A percentile compares a stretch with the other conserved stretches of the same genome.
phyloP scores from a whole-genome alignment of 192 early-diverging fungal genomes.

The Umbelopsis sp. region DNA sequence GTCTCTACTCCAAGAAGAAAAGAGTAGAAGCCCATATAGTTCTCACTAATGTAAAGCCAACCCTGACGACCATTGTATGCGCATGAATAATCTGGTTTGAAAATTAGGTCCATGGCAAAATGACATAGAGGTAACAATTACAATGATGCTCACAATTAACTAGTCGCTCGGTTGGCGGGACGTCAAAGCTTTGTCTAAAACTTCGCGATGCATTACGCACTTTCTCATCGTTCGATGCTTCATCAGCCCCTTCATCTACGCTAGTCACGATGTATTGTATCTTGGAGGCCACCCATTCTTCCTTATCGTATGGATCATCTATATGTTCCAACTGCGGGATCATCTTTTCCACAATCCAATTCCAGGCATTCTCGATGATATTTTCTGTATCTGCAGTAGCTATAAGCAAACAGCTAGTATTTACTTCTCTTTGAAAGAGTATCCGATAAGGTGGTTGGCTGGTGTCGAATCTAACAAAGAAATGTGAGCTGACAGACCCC shows the following conservation, averaged over 20 bases:
- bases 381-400: constrained; percentile 78
- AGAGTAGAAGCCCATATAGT: constrained; percentile 94
- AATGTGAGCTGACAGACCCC: neutral
- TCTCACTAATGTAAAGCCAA: constrained; percentile 95
- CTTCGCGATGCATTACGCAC: constrained; percentile 86
- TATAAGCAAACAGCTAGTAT: constrained; percentile 66
- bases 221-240: constrained; percentile 83
- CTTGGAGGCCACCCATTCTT: constrained; percentile 84
- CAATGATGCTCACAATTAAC: constrained; percentile 75
- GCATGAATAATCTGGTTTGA: constrained; percentile 82
- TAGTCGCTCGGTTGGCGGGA: constrained; percentile 81
- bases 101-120: neutral
- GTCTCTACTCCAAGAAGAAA: constrained; percentile 93
- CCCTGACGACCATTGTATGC: constrained; percentile 87
- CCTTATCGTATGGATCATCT: constrained; percentile 75
- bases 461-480: constrained; percentile 70
- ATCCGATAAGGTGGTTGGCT: constrained; percentile 91
- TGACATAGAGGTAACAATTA: neutral
- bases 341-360: constrained; percentile 73
- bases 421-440: constrained; percentile 64
- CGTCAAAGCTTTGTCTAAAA: constrained; percentile 86
- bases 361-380: constrained; percentile 86
- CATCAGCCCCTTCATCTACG: constrained; percentile 75
- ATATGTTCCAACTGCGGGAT: constrained; percentile 58
- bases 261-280: constrained; percentile 77